A percentile compares a stretch with the other conserved stretches of the same genome.
Conservation (phyloP, 2,329 filamentous ascomycete genomes). For the Colletotrichum sp. region DNA sequence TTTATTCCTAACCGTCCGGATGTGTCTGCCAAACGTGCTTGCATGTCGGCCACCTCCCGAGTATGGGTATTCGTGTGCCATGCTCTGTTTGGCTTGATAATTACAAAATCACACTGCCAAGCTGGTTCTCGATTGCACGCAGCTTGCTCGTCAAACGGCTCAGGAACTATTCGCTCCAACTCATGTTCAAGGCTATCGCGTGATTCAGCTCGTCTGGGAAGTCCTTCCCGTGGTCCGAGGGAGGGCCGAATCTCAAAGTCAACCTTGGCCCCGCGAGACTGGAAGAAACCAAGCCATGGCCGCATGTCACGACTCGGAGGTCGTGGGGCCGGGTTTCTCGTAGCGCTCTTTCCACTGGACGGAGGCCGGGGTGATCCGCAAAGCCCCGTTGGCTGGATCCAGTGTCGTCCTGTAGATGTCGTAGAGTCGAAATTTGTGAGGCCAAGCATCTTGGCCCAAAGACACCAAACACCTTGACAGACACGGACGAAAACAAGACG, state of each 20-base stretch:
- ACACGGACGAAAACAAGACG: neutral
- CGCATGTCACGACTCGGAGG: constrained; percentile 3
- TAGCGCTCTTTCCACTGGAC: neutral
- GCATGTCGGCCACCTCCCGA: neutral
- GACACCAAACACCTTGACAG: neutral
- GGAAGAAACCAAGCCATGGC: neutral
- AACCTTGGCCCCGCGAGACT: neutral
- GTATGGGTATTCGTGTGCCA: neutral
- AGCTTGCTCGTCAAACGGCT: neutral
- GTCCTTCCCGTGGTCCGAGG: neutral
- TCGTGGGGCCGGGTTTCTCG: neutral
- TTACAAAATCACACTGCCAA: neutral
- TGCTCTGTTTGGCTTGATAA: neutral
- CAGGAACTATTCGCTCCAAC: neutral
- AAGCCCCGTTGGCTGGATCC: neutral
- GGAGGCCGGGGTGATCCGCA: neutral
- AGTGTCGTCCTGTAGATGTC: neutral
- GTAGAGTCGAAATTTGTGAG: neutral
- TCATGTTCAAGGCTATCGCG: neutral
- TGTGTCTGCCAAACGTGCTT: neutral
- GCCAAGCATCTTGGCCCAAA: neutral
- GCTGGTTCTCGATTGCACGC: too few species aligned
- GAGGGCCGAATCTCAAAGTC: neutral
- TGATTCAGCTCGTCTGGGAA: neutral
- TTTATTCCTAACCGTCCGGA: neutral